phyloP scores from a whole-genome alignment of 176 grass and related monocot genomes.

The Aechmea fasciata region DNA sequence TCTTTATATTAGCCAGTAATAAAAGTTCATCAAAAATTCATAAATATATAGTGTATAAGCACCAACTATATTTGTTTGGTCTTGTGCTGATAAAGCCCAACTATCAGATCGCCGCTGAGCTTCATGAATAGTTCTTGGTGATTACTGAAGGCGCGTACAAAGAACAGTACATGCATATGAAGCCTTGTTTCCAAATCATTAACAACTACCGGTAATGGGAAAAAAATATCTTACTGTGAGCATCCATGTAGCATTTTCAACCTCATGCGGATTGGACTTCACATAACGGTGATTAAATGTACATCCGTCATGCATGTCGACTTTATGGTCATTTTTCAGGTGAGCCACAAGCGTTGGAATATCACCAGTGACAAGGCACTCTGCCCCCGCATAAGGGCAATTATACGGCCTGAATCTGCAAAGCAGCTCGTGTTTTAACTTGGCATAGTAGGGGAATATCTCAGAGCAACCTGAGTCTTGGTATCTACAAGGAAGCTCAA shows the following conservation, averaged over 20 bases:
- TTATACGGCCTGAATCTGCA: constrained; percentile 22
- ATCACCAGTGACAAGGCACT: constrained; percentile 16
- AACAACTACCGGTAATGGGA: not conserved
- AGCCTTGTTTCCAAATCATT: too few species aligned
- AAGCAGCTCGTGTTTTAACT: constrained; percentile 18
- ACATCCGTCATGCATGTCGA: constrained; percentile 25
- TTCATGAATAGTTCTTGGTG: too few species aligned
- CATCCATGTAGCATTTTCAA: constrained; percentile 26
- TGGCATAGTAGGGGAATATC: constrained; percentile 24
- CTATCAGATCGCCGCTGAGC: too few species aligned
- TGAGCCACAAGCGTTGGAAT: constrained; percentile 13
- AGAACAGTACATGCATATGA: too few species aligned
- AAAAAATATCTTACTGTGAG: constrained; percentile 23
- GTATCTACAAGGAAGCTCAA: constrained; percentile 20
- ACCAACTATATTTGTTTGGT: too few species aligned
- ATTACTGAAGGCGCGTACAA: too few species aligned
- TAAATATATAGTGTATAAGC: too few species aligned
- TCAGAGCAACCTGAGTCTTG: constrained; percentile 14
- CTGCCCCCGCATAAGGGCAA: constrained; percentile 18
- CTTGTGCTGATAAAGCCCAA: too few species aligned
- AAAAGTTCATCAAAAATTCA: too few species aligned
- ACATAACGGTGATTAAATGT: constrained; percentile 25
- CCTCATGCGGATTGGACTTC: constrained; percentile 19
- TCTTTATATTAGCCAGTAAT: too few species aligned
- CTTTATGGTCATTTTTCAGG: constrained; percentile 21